These are phyloP conservation scores for Echites panduratus DNA, from an alignment of 257 asterid genomes.

Conservation along the genomic window DNA sequence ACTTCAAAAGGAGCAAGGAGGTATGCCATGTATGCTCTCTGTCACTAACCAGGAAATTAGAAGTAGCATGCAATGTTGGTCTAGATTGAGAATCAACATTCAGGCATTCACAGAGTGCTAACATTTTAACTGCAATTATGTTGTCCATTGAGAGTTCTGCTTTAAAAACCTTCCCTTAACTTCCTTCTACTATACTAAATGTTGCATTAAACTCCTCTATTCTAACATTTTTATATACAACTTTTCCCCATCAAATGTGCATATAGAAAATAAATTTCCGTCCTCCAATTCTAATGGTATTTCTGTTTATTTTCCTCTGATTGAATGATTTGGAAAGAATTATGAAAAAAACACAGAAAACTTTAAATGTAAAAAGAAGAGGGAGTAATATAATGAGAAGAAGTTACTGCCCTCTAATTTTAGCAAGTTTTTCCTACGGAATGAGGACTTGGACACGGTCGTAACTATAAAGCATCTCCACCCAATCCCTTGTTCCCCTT, in stretches of 20 bases:
- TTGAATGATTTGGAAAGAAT: background rate
- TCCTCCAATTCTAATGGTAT: no score
- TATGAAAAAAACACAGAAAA: background rate
- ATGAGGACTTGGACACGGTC: no score
- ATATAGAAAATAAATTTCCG: no score
- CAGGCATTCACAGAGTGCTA: constrained; percentile 23
- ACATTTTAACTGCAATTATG: no score
- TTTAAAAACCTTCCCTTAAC: constrained; percentile 1
- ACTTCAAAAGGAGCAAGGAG: no score
- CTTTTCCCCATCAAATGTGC: no score
- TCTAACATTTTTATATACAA: no score
- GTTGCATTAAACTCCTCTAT: constrained; percentile 10
- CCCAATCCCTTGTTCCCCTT: constrained; percentile 27
- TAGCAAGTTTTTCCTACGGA: background rate
- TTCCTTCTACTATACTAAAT: constrained; percentile 27
- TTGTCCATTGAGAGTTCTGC: no score
- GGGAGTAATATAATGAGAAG: constrained; percentile 6
- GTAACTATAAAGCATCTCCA: constrained; percentile 13
- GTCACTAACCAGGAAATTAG: background rate
- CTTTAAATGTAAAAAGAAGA: constrained; percentile 1
- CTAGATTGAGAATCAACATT: constrained; percentile 20
- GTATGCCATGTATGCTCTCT: no score
- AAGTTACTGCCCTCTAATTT: background rate
- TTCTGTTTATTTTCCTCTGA: background rate
- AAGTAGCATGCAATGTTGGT: constrained; percentile 27